Evolutionary conservation across 768 basidiomycete species (phyloP), one percentile per base, ranked within the genome.

Genomic region (Pisolithus marmoratus): DNA sequence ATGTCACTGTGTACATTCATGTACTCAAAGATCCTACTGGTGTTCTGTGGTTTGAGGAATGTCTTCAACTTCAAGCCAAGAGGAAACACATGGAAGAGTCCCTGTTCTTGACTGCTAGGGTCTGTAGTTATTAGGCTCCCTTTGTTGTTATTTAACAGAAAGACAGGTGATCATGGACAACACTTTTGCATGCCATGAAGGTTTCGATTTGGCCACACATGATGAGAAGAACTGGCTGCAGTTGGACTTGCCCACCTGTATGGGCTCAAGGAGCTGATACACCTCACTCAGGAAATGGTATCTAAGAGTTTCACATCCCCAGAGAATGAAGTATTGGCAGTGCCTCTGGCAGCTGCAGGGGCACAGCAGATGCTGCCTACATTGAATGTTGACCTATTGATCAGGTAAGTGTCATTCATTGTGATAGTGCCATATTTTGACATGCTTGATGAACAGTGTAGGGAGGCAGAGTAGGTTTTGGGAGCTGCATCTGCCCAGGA

Each of bases 11-110:
- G 17, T 98, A 87, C 70, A 95, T 99, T 19, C 80, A 94, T 55
- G 95, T 99, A 9, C 71, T 99, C 55, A 95, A 97, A 68, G 96
- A 99, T 68, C 94, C 94, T 41, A 98, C 96, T 2, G 96, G 96
- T 53, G 96, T 98, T 0, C 72, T 99, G 53, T 99, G 96, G 96
- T 96, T 98, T 70, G 90, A 92, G 63, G 96, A 99, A 67, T 81
- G 92, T 53, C 75, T 93, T 53, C 91, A 94, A 63, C 75, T 87
- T 23, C 96, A 99, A 65, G 87, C 90, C 22, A 94, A 93, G 78
- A 92, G 93, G 72, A 76, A 98, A 69, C 83, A 93, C 53, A 96
- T 98, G 66, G 96, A 98, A 68, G 96, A 99, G 66, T 96, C 98
- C 71, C 74, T 98, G 8, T 99, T 95, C 76, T 74, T 99, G 47